phyloP scores from a whole-genome alignment of 805 yeast genomes.

The Saccharomycopsis lassenensis region DNA sequence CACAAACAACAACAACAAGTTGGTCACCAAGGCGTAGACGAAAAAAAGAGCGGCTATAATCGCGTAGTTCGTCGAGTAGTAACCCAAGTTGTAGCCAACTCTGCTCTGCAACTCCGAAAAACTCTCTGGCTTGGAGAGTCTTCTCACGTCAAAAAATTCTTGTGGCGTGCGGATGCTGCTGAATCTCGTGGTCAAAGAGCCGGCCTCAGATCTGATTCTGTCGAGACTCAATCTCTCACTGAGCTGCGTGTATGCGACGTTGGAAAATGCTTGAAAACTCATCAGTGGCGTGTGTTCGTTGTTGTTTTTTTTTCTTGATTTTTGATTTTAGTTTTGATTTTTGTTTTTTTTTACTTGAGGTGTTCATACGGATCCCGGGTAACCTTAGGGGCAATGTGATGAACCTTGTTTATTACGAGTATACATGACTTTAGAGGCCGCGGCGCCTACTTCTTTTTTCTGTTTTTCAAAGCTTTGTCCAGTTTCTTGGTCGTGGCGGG shows the following conservation, averaged over 20 bases:
- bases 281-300: constrained; percentile 2
- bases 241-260: constrained; percentile 27
- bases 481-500: no score
- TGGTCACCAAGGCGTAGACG: constrained; percentile 80
- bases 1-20: constrained; percentile 75
- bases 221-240: constrained; percentile 41
- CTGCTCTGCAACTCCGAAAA: constrained; percentile 85
- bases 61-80: constrained; percentile 80
- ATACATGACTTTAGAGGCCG: no score
- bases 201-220: constrained; percentile 36
- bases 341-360: background rate
- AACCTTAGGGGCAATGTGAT: no score
- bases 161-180: constrained; percentile 77
- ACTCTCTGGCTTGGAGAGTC: constrained; percentile 83
- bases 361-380: background rate
- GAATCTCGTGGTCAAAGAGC: constrained; percentile 48
- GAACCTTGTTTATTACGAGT: no score
- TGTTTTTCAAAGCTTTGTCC: no score
- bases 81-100: constrained; percentile 74
- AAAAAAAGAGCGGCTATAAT: constrained; percentile 61
- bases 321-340: background rate
- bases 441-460: no score
- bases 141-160: constrained; percentile 86
- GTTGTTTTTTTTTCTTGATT: background rate
- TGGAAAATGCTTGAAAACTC: constrained; percentile 20